A percentile compares a stretch with the other conserved stretches of the same genome.
These are phyloP conservation scores for Grigorovia humatica DNA, from an alignment of 805 yeast genomes.

Conservation along the genomic window DNA sequence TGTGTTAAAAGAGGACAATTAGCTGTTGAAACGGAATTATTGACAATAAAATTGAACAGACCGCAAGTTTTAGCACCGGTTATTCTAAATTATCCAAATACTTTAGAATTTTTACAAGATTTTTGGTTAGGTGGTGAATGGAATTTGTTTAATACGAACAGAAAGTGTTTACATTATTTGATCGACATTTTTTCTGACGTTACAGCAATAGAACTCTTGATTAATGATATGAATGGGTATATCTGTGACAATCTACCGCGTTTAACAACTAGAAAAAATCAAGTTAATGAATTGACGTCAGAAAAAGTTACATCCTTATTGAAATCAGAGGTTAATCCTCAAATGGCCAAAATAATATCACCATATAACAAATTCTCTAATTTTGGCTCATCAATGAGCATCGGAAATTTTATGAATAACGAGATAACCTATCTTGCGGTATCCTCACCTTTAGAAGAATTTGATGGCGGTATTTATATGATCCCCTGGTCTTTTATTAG, in stretches of 20 bases:
- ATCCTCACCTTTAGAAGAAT: slow-evolving; percentile 40
- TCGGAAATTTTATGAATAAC: slow-evolving; percentile 33
- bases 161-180: slow-evolving; percentile 8
- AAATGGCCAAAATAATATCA: slow-evolving; percentile 8
- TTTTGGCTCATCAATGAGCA: slow-evolving; percentile 38
- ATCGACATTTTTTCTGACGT: not conserved
- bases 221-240: slow-evolving; percentile 3
- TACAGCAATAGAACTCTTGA: slow-evolving; percentile 7
- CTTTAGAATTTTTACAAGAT: slow-evolving; percentile 15
- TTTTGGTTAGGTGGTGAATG: slow-evolving; percentile 23
- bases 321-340: not conserved
- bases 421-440: slow-evolving; percentile 37
- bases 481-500: slow-evolving; percentile 27
- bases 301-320: not conserved
- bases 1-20: slow-evolving; percentile 49
- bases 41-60: slow-evolving; percentile 8
- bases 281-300: not conserved
- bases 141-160: slow-evolving; percentile 13
- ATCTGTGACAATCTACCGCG: slow-evolving; percentile 18
- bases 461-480: slow-evolving; percentile 35
- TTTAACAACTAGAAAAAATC: not conserved
- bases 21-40: slow-evolving; percentile 40
- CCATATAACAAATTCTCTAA: slow-evolving; percentile 23
- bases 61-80: slow-evolving; percentile 8
- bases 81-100: slow-evolving; percentile 12